phyloP scores from a whole-genome alignment of 805 yeast genomes.

The Maudiozyma barnettii region DNA sequence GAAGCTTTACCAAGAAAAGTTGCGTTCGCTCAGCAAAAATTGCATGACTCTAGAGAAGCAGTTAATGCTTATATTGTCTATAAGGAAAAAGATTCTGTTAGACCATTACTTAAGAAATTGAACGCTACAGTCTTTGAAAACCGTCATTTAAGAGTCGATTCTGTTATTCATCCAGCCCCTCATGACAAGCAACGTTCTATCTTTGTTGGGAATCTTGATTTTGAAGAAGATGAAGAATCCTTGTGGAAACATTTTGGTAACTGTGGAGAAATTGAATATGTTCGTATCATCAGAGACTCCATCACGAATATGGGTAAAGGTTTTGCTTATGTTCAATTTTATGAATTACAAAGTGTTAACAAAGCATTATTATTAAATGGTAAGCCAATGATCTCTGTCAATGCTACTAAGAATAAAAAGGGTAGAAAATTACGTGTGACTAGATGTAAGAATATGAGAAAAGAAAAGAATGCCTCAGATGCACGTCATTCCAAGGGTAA shows the following conservation, averaged over 20 bases:
- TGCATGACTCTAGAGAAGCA: slow-evolving; percentile 69
- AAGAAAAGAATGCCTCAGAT: slow-evolving; percentile 9
- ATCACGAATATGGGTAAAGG: slow-evolving; percentile 96
- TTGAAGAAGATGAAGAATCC: slow-evolving; percentile 84
- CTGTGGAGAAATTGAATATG: slow-evolving; percentile 72
- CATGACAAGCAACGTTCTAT: slow-evolving; percentile 77
- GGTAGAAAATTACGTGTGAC: slow-evolving; percentile 65
- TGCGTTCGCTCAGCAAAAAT: slow-evolving; percentile 72
- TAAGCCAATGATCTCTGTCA: slow-evolving; percentile 40
- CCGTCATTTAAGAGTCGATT: slow-evolving; percentile 83
- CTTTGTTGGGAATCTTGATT: slow-evolving; percentile 89
- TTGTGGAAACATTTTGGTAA: slow-evolving; percentile 71
- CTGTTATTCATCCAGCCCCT: slow-evolving; percentile 81
- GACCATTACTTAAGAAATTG: slow-evolving; percentile 30
- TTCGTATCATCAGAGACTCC: slow-evolving; percentile 82
- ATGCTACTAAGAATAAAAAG: slow-evolving; percentile 22
- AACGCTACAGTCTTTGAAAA: slow-evolving; percentile 63
- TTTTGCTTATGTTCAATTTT: slow-evolving; percentile 90
- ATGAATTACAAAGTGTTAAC: slow-evolving; percentile 60
- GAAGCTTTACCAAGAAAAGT: slow-evolving; percentile 86
- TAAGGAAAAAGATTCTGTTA: slow-evolving; percentile 39
- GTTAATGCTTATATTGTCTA: slow-evolving; percentile 86
- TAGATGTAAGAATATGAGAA: slow-evolving; percentile 46
- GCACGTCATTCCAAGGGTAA: slow-evolving; percentile 14
- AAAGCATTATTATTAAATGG: slow-evolving; percentile 74